phyloP scores from a whole-genome alignment of 805 yeast genomes.

The Wickerhamiella spandovensis region DNA sequence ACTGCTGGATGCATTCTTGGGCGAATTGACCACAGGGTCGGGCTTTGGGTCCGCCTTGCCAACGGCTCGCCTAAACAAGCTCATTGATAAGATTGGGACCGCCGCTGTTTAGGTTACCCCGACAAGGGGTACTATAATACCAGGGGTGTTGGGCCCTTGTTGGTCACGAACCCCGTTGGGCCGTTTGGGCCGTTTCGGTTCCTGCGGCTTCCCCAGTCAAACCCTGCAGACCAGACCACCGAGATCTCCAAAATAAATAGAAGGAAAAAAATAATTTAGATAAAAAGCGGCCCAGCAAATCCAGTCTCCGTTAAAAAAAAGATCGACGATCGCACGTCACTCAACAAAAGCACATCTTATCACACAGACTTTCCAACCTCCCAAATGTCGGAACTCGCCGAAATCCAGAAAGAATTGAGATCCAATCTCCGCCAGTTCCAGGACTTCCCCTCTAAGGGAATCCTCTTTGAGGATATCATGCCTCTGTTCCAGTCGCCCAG shows the following conservation, averaged over 20 bases:
- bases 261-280: too few relatives aligned
- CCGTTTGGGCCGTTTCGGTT: too few relatives aligned
- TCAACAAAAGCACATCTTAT: not conserved
- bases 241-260: too few relatives aligned
- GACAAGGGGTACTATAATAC: too few relatives aligned
- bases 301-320: too few relatives aligned
- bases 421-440: constrained; percentile 52
- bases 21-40: not conserved
- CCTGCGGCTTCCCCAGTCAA: too few relatives aligned
- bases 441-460: constrained; percentile 87
- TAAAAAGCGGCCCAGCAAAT: too few relatives aligned
- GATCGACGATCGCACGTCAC: not conserved
- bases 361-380: not conserved
- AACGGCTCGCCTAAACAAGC: not conserved
- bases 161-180: too few relatives aligned
- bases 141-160: too few relatives aligned
- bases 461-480: constrained; percentile 87
- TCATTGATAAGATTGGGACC: not conserved
- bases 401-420: constrained; percentile 17
- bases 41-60: not conserved
- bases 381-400: constrained; percentile 1
- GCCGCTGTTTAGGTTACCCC: too few relatives aligned
- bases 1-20: not conserved
- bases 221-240: too few relatives aligned
- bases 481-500: constrained; percentile 82